Conservation (phyloP, 75 land plant species). For the Cryptomeria japonica region DNA sequence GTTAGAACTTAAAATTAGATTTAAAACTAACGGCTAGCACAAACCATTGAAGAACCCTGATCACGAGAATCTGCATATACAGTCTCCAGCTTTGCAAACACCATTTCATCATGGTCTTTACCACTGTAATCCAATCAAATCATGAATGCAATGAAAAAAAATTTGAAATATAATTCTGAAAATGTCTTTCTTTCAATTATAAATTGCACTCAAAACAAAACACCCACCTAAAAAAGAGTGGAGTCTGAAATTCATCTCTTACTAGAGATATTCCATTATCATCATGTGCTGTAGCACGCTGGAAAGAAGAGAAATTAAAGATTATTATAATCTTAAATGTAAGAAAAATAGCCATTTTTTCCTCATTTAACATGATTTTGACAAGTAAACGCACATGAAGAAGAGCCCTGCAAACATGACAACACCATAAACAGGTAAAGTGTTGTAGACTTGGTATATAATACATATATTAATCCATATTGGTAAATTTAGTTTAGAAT, state of each 20-base stretch:
- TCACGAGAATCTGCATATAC: slow-evolving; percentile 90
- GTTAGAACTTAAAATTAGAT: background rate
- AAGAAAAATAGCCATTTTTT: background rate
- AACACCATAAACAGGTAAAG: background rate
- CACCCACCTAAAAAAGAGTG: slow-evolving; percentile 86
- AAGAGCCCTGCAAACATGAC: background rate
- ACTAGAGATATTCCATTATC: slow-evolving; percentile 78
- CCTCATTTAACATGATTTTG: background rate
- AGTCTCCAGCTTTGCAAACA: slow-evolving; percentile 83
- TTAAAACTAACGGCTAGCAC: slow-evolving; percentile 9
- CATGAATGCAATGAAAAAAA: background rate
- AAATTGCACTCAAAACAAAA: background rate
- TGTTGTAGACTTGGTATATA: background rate
- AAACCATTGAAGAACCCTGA: slow-evolving; percentile 89
- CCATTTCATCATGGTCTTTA: slow-evolving; percentile 87
- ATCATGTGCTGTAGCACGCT: slow-evolving; percentile 94
- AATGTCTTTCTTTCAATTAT: background rate
- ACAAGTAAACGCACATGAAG: background rate
- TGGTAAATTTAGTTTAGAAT: background rate
- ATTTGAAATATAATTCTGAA: background rate
- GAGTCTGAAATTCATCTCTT: slow-evolving; percentile 75
- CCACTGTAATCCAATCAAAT: slow-evolving; percentile 62
- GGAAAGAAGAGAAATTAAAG: background rate
- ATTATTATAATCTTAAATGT: background rate
- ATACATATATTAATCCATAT: background rate